Percentiles rank a stretch among this genome's conserved stretches.
phyloP scores from a whole-genome alignment of 495 filamentous ascomycete species.

The Aspergillus hancockii region DNA sequence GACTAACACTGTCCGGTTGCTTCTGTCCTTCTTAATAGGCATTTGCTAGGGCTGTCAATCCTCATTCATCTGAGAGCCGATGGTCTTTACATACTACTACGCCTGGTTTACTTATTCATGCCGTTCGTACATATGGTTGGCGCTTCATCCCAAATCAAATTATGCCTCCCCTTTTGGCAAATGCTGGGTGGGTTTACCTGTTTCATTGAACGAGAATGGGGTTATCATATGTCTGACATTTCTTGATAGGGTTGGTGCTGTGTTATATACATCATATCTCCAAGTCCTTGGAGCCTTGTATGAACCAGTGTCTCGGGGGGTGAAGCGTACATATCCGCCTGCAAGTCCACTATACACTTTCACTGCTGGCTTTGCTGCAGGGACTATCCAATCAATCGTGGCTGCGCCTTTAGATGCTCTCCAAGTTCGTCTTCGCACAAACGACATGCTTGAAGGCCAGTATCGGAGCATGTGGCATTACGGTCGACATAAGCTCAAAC shows the following conservation, averaged over 20 bases:
- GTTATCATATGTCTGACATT: constrained; percentile 3
- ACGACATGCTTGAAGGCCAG: constrained; percentile 64
- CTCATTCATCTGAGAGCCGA: constrained; percentile 52
- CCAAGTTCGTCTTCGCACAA: constrained; percentile 73
- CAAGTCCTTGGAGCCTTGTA: constrained; percentile 74
- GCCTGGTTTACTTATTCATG: constrained; percentile 75
- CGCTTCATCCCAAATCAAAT: constrained; percentile 85
- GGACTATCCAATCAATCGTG: constrained; percentile 73
- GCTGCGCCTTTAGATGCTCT: constrained; percentile 90
- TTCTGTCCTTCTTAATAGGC: constrained; percentile 40
- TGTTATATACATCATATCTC: constrained; percentile 86
- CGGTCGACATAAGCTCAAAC: constrained; percentile 65
- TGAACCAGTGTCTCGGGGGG: constrained; percentile 65
- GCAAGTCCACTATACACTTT: constrained; percentile 67
- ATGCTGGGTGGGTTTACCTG: constrained; percentile 56
- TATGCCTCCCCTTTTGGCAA: constrained; percentile 81
- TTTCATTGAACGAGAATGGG: neutral
- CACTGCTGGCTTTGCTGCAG: constrained; percentile 74
- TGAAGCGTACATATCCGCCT: constrained; percentile 75
- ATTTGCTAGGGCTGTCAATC: constrained; percentile 69
- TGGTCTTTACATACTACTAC: constrained; percentile 77
- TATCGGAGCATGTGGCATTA: constrained; percentile 86
- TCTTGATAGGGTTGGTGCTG: constrained; percentile 65
- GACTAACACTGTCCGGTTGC: constrained; percentile 22
- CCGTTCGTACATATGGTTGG: constrained; percentile 80